Conservation (phyloP, 2,329 filamentous ascomycete species). For the Mycosphaerelloides madeirae region DNA sequence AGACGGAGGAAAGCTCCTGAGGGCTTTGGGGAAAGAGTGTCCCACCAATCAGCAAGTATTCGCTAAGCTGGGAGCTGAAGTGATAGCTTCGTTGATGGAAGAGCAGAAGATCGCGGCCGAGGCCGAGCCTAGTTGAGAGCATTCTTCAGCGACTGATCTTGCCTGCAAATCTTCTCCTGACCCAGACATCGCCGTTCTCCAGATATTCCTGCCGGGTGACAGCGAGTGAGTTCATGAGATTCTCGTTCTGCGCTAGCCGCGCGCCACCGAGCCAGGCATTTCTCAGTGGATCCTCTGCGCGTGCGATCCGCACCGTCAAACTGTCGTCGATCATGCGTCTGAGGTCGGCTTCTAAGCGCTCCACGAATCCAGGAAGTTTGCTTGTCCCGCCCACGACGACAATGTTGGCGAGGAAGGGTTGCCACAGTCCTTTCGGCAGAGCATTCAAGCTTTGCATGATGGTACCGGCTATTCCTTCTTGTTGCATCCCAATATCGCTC, state of each 20-base stretch:
- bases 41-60: constrained; percentile 24
- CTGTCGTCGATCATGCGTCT: constrained; percentile 51
- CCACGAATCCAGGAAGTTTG: constrained; percentile 72
- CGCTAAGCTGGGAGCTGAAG: constrained; percentile 17
- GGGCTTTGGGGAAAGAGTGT: constrained; percentile 26
- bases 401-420: constrained; percentile 78
- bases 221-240: constrained; percentile 59
- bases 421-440: constrained; percentile 78
- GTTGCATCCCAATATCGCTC: constrained; percentile 75
- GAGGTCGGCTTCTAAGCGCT: constrained; percentile 54
- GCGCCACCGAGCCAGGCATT: constrained; percentile 85
- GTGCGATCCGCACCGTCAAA: constrained; percentile 69
- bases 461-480: constrained; percentile 77
- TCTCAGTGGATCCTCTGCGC: constrained; percentile 66
- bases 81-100: constrained; percentile 10
- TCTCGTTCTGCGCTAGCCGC: constrained; percentile 64
- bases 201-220: constrained; percentile 91
- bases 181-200: constrained; percentile 62
- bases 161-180: constrained; percentile 31
- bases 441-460: constrained; percentile 71
- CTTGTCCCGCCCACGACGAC: constrained; percentile 84
- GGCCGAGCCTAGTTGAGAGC: constrained; percentile 10
- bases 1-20: constrained; percentile 25
- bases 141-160: constrained; percentile 23
- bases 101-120: constrained; percentile 4